Conservation (phyloP, 2,329 filamentous ascomycete genomes). For the Simplicillium aogashimaense region DNA sequence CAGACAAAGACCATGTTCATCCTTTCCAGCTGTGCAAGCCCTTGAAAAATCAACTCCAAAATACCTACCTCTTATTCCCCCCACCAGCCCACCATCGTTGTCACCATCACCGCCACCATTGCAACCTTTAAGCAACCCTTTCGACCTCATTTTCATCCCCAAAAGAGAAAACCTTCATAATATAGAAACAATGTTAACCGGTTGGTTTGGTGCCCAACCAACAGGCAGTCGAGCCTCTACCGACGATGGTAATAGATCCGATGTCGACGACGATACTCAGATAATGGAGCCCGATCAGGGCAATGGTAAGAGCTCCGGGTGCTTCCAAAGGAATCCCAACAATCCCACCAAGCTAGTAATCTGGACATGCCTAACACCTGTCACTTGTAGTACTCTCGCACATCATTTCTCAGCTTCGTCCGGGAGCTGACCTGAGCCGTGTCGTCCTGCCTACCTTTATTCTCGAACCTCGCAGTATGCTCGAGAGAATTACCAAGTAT, state of each 20-base stretch:
- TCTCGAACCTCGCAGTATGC: conserved; percentile 92
- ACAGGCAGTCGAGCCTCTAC: conserved; percentile 42
- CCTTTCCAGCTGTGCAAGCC: too few species aligned
- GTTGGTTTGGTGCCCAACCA: conserved; percentile 25
- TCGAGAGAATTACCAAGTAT: conserved; percentile 97
- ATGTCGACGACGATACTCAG: conserved; percentile 59
- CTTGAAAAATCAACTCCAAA: too few species aligned
- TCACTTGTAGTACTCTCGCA: conserved; percentile 68
- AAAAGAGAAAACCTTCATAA: background rate
- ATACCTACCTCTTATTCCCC: too few species aligned
- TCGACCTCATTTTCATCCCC: conserved; percentile 4
- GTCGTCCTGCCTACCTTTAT: conserved; percentile 97
- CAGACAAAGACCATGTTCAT: too few species aligned
- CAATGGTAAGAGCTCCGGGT: conserved; percentile 56
- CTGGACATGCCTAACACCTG: background rate
- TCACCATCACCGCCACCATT: too few species aligned
- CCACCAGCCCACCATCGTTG: too few species aligned
- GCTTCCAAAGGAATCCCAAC: background rate
- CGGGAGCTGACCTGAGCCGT: conserved; percentile 87
- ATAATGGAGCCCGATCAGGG: conserved; percentile 87
- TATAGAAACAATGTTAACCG: conserved; percentile 25
- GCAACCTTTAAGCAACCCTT: conserved; percentile 1
- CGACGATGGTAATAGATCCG: conserved; percentile 34
- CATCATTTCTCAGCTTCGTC: conserved; percentile 93
- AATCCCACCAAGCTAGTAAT: background rate